Conservation (phyloP, 1,284 basidiomycete genomes). For the Rhodotorula glutinis region DNA sequence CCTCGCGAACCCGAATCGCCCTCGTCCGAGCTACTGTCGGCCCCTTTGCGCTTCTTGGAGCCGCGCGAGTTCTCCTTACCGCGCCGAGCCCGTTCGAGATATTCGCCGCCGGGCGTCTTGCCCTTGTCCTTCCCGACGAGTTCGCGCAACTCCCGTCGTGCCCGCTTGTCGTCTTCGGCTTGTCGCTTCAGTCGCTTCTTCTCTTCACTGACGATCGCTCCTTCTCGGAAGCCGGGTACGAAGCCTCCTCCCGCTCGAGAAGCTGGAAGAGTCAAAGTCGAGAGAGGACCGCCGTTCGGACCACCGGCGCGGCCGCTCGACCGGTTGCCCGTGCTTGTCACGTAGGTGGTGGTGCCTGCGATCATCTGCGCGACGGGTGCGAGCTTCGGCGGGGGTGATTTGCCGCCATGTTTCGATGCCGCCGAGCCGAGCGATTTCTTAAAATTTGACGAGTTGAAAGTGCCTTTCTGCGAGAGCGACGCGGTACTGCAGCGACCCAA, state of each 20-base stretch:
- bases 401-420: neutral
- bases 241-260: constrained; percentile 11
- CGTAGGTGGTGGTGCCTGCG: constrained; percentile 5
- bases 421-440: constrained; percentile 15
- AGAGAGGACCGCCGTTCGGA: neutral
- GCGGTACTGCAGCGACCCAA: constrained; percentile 15
- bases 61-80: neutral
- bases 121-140: constrained; percentile 24
- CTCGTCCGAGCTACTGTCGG: neutral
- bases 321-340: neutral
- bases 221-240: constrained; percentile 26
- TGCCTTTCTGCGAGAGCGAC: constrained; percentile 11
- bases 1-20: neutral
- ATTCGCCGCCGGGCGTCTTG: constrained; percentile 19
- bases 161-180: constrained; percentile 5
- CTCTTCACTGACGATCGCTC: constrained; percentile 21
- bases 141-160: constrained; percentile 14
- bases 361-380: neutral
- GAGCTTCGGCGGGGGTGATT: neutral
- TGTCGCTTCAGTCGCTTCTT: constrained; percentile 13
- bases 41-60: constrained; percentile 4
- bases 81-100: constrained; percentile 7
- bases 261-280: neutral
- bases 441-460: constrained; percentile 8
- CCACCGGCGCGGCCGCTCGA: neutral